Conservation (phyloP, 768 basidiomycete genomes). For the Serendipita indica region DNA sequence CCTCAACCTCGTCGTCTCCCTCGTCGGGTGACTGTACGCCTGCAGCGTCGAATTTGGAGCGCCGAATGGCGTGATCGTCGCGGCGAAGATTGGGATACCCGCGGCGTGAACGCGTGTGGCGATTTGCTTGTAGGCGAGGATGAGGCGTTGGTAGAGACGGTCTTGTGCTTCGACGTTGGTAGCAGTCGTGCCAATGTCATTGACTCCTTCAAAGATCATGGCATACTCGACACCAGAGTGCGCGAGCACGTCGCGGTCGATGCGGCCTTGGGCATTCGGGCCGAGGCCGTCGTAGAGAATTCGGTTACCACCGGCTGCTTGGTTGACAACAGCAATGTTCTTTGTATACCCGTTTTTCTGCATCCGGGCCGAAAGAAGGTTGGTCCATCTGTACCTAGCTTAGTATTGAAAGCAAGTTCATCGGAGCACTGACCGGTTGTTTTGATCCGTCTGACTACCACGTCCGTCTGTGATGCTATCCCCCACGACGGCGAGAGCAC, state of each 20-base stretch:
- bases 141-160: conserved; percentile 27
- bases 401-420: background rate
- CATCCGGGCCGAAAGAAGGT: conserved; percentile 31
- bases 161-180: conserved; percentile 25
- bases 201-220: conserved; percentile 40
- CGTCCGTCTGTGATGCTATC: conserved; percentile 42
- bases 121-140: conserved; percentile 34
- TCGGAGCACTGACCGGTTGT: conserved; percentile 26
- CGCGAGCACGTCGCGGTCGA: conserved; percentile 37
- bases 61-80: conserved; percentile 38
- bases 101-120: conserved; percentile 28
- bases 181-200: conserved; percentile 34
- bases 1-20: conserved; percentile 29
- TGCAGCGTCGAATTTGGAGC: conserved; percentile 22
- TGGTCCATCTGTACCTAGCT: conserved; percentile 28
- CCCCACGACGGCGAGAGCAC: conserved; percentile 31
- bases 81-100: conserved; percentile 32
- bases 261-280: conserved; percentile 32
- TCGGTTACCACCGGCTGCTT: conserved; percentile 40
- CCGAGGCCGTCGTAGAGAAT: conserved; percentile 36
- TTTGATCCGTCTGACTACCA: conserved; percentile 30
- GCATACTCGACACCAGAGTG: conserved; percentile 33
- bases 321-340: conserved; percentile 32
- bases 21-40: conserved; percentile 26
- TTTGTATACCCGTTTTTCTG: conserved; percentile 23